Evolutionary conservation across 306 rosid species (phyloP).

Genomic region (Quercus dentata): DNA sequence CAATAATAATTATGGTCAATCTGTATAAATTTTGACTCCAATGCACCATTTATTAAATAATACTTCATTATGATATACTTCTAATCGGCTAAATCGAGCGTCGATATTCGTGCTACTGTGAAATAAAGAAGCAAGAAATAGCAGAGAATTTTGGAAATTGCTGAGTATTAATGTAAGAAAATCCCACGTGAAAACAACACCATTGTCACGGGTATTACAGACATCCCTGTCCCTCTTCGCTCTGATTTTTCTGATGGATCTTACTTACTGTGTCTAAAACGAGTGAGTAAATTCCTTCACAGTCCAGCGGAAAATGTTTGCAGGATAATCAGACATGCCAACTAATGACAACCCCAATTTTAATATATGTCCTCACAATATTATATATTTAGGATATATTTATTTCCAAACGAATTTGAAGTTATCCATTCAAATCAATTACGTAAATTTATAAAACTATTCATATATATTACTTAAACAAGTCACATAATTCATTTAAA

Average conservation of each 20-base stretch:
- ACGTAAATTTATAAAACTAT: no score
- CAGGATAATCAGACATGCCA: constrained; percentile 9
- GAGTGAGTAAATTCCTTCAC: constrained; percentile 10
- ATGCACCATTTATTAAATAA: neutral
- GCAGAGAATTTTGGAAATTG: constrained; percentile 37
- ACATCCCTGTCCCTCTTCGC: constrained; percentile 32
- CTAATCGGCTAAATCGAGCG: neutral
- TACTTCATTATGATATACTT: neutral
- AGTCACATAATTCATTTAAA: no score
- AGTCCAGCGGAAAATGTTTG: constrained; percentile 19
- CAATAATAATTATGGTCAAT: constrained; percentile 24
- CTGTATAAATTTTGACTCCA: constrained; percentile 15
- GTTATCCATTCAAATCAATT: no score
- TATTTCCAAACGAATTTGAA: no score
- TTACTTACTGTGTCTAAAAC: constrained; percentile 19
- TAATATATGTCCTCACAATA: neutral
- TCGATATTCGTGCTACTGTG: constrained; percentile 22
- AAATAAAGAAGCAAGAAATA: constrained; percentile 18
- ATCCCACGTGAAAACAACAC: constrained; percentile 37
- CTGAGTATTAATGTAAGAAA: neutral
- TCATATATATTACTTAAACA: no score
- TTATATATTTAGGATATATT: no score
- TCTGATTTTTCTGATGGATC: constrained; percentile 9
- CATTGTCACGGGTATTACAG: constrained; percentile 38
- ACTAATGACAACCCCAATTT: constrained; percentile 15